Evolutionary conservation across 2,329 filamentous ascomycete species (phyloP).

Genomic region (Onygena corvina): DNA sequence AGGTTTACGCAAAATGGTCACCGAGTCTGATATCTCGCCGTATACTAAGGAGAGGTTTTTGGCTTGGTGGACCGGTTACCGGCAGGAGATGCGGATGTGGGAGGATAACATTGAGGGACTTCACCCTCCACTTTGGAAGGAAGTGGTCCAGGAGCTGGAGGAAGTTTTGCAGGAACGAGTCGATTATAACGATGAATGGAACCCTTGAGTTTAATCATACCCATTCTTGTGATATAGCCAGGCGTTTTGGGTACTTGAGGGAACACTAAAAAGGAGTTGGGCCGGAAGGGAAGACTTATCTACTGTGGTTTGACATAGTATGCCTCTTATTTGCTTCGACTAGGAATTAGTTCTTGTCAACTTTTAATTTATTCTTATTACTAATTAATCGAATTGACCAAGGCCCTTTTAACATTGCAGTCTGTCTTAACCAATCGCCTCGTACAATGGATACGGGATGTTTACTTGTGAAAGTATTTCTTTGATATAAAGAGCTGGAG

Average conservation of each 20-base stretch:
- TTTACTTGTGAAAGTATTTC: no score
- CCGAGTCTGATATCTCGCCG: constrained; percentile 10
- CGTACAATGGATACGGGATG: no score
- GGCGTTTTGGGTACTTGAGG: no score
- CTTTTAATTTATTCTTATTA: no score
- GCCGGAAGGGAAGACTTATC: background rate
- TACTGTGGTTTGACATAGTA: no score
- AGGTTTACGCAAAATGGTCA: constrained; percentile 13
- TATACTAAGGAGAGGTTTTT: constrained; percentile 17
- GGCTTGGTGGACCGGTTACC: constrained; percentile 21
- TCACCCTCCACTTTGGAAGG: constrained; percentile 20
- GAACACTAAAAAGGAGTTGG: background rate
- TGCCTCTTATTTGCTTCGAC: no score
- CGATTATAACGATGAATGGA: constrained; percentile 17
- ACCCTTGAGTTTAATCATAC: background rate
- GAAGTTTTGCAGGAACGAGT: constrained; percentile 20
- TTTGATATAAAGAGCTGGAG: no score
- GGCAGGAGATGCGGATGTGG: constrained; percentile 22
- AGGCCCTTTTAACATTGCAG: no score
- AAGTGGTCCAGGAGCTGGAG: constrained; percentile 20
- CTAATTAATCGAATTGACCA: no score
- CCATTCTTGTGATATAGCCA: background rate
- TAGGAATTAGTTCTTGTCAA: no score
- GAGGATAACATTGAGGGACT: constrained; percentile 18
- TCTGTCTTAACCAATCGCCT: no score